Conservation (phyloP, 192 early-diverging fungal genomes). For the Spizellomyces sp. region DNA sequence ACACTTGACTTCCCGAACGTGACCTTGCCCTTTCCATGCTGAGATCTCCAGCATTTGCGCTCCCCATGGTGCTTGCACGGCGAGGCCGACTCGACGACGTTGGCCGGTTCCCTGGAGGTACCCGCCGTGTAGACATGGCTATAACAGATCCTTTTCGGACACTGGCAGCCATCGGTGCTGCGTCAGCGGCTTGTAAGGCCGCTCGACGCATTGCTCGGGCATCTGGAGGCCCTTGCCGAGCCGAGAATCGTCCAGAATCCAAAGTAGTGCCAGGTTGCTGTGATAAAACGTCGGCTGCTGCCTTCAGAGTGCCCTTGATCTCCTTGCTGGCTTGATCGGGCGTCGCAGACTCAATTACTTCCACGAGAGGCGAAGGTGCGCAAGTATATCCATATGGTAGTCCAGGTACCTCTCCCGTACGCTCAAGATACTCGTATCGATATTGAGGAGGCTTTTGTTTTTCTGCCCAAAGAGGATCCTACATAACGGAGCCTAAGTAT, state of each 20-base stretch:
- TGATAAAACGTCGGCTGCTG: conserved; percentile 1
- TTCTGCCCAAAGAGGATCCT: conserved; percentile 47
- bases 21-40: background rate
- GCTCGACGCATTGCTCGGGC: background rate
- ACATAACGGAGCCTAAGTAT: background rate
- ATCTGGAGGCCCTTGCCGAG: background rate
- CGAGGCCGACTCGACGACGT: background rate
- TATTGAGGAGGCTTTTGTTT: conserved; percentile 43
- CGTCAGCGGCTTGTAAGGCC: background rate
- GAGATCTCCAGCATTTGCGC: background rate
- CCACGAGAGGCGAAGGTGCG: conserved; percentile 41
- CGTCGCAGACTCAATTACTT: conserved; percentile 28
- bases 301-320: background rate
- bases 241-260: background rate
- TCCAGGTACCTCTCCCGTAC: conserved; percentile 46
- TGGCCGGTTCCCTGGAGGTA: background rate
- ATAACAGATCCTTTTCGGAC: background rate
- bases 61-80: background rate
- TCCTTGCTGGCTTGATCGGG: conserved; percentile 11
- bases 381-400: conserved; percentile 58
- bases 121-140: background rate
- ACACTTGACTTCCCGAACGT: background rate
- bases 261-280: background rate
- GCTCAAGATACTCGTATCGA: conserved; percentile 51
- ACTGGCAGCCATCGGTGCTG: background rate